Base-by-base conservation (phyloP, 352 stramenopile species). In the Globisporangium parvum region DNA sequence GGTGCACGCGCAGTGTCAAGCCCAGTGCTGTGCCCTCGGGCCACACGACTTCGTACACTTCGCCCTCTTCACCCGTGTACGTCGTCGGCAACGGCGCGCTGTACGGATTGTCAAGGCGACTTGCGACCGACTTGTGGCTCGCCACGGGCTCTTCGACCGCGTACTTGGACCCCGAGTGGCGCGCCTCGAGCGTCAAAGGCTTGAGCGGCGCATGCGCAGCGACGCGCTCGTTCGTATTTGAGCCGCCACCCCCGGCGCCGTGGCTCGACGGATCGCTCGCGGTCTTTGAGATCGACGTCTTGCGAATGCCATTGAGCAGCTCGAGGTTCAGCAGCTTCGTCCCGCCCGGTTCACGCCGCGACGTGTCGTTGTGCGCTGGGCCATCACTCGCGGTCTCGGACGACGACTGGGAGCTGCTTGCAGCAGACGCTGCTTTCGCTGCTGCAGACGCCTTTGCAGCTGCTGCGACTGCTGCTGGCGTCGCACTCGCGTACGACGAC, bases 1-100 rank as follows among this genome's bases (percentile, higher is more conserved):
- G 80, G 60, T 90, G 80, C 10, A 87, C 77, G 4, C 77, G 77
- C 17, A 90, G 59, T 3, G 80, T 90, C 46, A 90, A 51, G 12
- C 80, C 80, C 9, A 90, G 60, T 24, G 79, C 80, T 14, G 77
- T 85, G 2, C 77, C 77, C 46, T 87, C 80, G 11, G 73, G 73
- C 80, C 80, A 90, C 39, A 87, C 63, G 18, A 90, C 79, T 52
- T 90, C 80, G 55, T 90, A 90, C 47, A 85, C 71, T 39, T 85
- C 74, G 18, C 51, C 71, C 53, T 77, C 70, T 51, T 75, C 76
- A 31, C 75, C 68, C 21, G 47, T 60, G 40, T 65, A 67, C 45
- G 54, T 67, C 24, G 59, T 51, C 21, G 63, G 50, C 39, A 56
- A 53, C 0, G 63, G 59, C 9, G 44, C 42, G 23, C 26, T 47